These are phyloP conservation scores for Karstenula rhodostoma DNA, from an alignment of 2,329 filamentous ascomycete genomes.

Conservation along the genomic window DNA sequence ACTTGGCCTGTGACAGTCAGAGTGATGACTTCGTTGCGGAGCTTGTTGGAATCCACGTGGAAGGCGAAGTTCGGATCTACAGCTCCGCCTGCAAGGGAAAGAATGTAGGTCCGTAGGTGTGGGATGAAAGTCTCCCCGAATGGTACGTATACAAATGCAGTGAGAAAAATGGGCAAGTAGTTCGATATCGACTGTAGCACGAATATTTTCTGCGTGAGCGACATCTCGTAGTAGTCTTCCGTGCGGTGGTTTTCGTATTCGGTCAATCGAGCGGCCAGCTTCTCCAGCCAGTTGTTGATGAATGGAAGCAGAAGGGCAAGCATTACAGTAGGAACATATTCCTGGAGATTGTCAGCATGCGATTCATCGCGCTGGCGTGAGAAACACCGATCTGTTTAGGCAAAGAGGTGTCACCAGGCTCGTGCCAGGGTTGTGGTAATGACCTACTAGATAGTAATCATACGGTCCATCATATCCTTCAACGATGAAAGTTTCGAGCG, in stretches of 20 bases:
- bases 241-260: constrained; percentile 48
- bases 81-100: constrained; percentile 23
- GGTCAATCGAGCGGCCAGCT: constrained; percentile 38
- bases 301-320: constrained; percentile 42
- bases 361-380: no score
- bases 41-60: constrained; percentile 35
- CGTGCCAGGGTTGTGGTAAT: not conserved
- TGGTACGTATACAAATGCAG: constrained; percentile 44
- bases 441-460: constrained; percentile 38
- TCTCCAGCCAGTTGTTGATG: constrained; percentile 37
- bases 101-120: constrained; percentile 30
- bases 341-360: constrained; percentile 29
- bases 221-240: constrained; percentile 42
- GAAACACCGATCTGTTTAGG: not conserved
- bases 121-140: constrained; percentile 38
- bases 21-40: constrained; percentile 45
- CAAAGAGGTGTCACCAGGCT: not conserved
- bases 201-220: constrained; percentile 46
- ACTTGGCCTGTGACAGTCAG: constrained; percentile 46
- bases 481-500: constrained; percentile 43
- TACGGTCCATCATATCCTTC: constrained; percentile 46
- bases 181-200: constrained; percentile 47
- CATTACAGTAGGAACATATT: constrained; percentile 44
- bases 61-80: constrained; percentile 27
- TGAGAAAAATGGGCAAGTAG: constrained; percentile 46